Conservation (phyloP, 495 filamentous ascomycete species). For the Glonium stellatum region DNA sequence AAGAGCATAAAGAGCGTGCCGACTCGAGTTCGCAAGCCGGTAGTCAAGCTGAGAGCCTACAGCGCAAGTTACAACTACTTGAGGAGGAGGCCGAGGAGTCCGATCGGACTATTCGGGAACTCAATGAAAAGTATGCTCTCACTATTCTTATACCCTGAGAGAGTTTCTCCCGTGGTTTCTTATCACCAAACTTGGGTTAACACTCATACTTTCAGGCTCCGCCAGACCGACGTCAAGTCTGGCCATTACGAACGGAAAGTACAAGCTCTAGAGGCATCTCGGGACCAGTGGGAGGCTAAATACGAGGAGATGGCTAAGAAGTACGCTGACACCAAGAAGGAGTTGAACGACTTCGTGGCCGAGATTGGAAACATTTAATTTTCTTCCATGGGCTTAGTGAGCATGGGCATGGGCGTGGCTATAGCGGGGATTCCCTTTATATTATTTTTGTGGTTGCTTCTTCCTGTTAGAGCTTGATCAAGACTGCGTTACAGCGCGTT, state of each 20-base stretch:
- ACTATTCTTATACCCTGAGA: neutral
- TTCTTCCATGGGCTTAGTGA: slow-evolving; percentile 5
- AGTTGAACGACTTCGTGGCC: slow-evolving; percentile 77
- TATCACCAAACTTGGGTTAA: neutral
- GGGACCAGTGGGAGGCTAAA: slow-evolving; percentile 90
- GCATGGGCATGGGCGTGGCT: slow-evolving; percentile 7
- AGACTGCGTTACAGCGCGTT: neutral
- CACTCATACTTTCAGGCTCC: slow-evolving; percentile 55
- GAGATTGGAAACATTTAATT: slow-evolving; percentile 87
- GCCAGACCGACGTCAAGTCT: slow-evolving; percentile 97
- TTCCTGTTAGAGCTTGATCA: neutral
- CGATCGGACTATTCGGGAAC: slow-evolving; percentile 88
- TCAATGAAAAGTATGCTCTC: slow-evolving; percentile 86
- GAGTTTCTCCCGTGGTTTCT: neutral
- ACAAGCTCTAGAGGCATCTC: slow-evolving; percentile 80
- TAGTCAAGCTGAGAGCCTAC: slow-evolving; percentile 79
- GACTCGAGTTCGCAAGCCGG: slow-evolving; percentile 67
- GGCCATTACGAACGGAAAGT: slow-evolving; percentile 99
- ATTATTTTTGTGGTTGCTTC: slow-evolving; percentile 1
- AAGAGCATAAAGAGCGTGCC: slow-evolving; percentile 56
- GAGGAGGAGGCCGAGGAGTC: slow-evolving; percentile 97
- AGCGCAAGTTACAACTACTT: slow-evolving; percentile 85
- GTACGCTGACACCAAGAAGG: slow-evolving; percentile 74
- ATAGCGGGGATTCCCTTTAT: neutral
- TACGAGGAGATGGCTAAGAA: slow-evolving; percentile 95